phyloP scores from a whole-genome alignment of 225 moss, liverwort and hornwort species.

The Polytrichum formosum region DNA sequence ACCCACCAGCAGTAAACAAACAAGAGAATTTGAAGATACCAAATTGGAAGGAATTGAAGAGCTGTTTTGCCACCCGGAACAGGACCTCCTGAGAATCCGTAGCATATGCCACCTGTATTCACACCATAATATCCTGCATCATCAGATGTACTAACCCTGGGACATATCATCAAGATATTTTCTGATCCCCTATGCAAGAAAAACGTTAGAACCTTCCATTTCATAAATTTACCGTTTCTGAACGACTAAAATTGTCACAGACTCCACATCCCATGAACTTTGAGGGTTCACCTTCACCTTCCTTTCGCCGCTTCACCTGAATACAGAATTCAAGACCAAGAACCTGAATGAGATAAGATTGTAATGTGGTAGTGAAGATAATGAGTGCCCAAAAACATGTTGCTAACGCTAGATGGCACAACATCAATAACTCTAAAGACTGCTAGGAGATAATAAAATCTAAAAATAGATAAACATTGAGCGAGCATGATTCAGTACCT shows the following conservation, averaged over 20 bases:
- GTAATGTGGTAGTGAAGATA: background rate
- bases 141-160: constrained; percentile 9
- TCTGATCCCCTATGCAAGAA: too few relatives aligned
- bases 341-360: background rate
- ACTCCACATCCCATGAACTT: constrained; percentile 97
- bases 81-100: constrained; percentile 82
- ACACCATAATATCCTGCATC: background rate
- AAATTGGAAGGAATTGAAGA: constrained; percentile 79
- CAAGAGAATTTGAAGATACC: constrained; percentile 36
- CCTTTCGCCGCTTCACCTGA: constrained; percentile 91
- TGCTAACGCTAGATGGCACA: too few relatives aligned
- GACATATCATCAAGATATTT: too few relatives aligned
- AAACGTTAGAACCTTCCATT: background rate
- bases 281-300: constrained; percentile 77
- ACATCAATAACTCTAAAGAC: too few relatives aligned
- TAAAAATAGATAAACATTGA: too few relatives aligned
- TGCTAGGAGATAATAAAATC: too few relatives aligned
- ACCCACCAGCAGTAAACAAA: background rate
- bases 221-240: constrained; percentile 63
- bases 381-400: background rate
- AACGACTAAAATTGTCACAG: constrained; percentile 96
- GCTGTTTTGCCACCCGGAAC: constrained; percentile 74
- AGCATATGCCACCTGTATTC: constrained; percentile 76
- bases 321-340: constrained; percentile 7
- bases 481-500: constrained; percentile 39